Evolutionary conservation across 768 basidiomycete species (phyloP), one percentile per base, ranked within the genome.

Genomic region (Rhodosporidiobolus odoratus): DNA sequence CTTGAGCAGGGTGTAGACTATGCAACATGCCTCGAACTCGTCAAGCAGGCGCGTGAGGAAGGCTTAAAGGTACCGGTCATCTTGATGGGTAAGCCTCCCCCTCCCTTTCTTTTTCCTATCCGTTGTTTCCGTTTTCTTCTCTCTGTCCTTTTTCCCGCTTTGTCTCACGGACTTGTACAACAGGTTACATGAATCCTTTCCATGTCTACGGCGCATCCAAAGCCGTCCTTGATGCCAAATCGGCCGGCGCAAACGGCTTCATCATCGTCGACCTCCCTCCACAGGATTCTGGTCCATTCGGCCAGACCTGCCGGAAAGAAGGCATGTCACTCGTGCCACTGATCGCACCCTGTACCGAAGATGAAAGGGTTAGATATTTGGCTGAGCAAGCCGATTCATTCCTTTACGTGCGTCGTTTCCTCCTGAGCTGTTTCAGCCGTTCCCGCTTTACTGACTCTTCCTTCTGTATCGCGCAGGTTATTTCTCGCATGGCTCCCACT

Each of bases 231-330:
- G 94, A 95, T 78, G 94, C 93, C 3, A 84, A 81, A 52, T 87
- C 88, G 66, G 92, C 91, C n/a, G 95, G 95, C 23, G 96, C 92
- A 0, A 98, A 95, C 79, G 96, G 96, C 3, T 99, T 92, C 78
- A 94, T 98, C 74, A 86, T 99, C 82, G 94, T 97, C 32, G 96
- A 99, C 79, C 86, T 98, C 41, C 96, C 96, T 37, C 96, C 96
- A 19, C 93, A 97, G 81, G 96, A 99, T 80, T 93, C 95, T 45
- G 81, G 93, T 71, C 81, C 84, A 32, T 98, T 99, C 84, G 85
- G 94, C 45, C 85, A 88, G 76, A 92, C 94, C 78, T 98, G 96
- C 79, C 83, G 85, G n/a, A 86, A 83, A 69, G 84, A 87, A 43
- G 85, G 76, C 32, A 82, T 99, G 69, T 92, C 94, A 50, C 98